Conservation (phyloP, 202 grass and related monocot genomes). For the Eragrostis tef region DNA sequence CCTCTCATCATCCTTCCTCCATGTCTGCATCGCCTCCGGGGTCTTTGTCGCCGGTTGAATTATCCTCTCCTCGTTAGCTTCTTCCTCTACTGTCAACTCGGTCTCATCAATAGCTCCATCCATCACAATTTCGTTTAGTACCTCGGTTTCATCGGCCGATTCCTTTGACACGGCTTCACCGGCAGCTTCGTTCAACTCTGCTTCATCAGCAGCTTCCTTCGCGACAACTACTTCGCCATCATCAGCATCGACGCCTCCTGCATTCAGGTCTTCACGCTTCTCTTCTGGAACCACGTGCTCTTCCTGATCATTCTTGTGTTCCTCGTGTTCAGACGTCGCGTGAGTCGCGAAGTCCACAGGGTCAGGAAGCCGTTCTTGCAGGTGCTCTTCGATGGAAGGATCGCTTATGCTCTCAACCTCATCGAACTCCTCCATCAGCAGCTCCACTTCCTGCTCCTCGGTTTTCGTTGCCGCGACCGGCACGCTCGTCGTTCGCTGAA, state of each 20-base stretch:
- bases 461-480: not conserved
- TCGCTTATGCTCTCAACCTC: constrained; percentile 61
- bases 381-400: constrained; percentile 64
- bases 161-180: not conserved
- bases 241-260: not conserved
- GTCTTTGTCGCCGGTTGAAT: constrained; percentile 9
- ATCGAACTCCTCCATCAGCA: constrained; percentile 47
- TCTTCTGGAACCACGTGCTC: not conserved
- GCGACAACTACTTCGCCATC: not conserved
- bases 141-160: not conserved
- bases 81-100: constrained; percentile 32
- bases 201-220: not conserved
- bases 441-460: constrained; percentile 33
- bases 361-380: constrained; percentile 58
- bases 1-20: constrained; percentile 56
- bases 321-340: not conserved
- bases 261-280: not conserved
- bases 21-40: constrained; percentile 12
- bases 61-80: constrained; percentile 20
- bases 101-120: constrained; percentile 37
- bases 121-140: constrained; percentile 20
- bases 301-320: constrained; percentile 22
- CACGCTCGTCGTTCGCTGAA: constrained; percentile 43
- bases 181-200: not conserved
- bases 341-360: constrained; percentile 24